Evolutionary conservation across 2,329 filamentous ascomycete genomes (phyloP).

Genomic region (Stachybotrys echinatus): DNA sequence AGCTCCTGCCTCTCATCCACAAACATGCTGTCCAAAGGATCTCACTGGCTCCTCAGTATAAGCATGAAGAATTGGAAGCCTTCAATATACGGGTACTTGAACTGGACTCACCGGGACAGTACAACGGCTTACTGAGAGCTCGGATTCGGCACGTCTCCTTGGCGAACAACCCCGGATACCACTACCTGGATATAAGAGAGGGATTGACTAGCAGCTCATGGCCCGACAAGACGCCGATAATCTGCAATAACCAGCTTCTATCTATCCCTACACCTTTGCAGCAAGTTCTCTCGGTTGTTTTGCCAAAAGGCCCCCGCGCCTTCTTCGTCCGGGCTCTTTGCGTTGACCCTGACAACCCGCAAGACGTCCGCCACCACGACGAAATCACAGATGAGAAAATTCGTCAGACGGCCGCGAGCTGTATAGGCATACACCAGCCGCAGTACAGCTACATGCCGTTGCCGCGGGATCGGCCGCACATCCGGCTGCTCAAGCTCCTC

Average conservation of each 20-base stretch:
- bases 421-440: conserved; percentile 6
- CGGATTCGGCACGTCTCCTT: conserved; percentile 3
- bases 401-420: conserved; percentile 2
- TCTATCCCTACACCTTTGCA: conserved; percentile 4
- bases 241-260: conserved; percentile 7
- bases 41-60: background rate
- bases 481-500: conserved; percentile 5
- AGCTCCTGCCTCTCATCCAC: conserved; percentile 2
- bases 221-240: conserved; percentile 6
- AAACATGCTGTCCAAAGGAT: background rate
- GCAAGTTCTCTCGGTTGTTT: conserved; percentile 5
- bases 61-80: background rate
- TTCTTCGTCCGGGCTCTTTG: conserved; percentile 4
- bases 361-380: conserved; percentile 1
- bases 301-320: conserved; percentile 4
- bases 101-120: background rate
- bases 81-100: background rate
- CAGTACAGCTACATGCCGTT: conserved; percentile 4
- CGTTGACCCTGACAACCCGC: background rate
- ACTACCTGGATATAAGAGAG: conserved; percentile 6
- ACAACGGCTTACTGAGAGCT: background rate
- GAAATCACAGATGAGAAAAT: conserved; percentile 3
- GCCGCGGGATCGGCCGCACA: conserved; percentile 3
- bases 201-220: conserved; percentile 3
- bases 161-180: conserved; percentile 4